phyloP scores from a whole-genome alignment of 257 asterid genomes.

The Plantago major region DNA sequence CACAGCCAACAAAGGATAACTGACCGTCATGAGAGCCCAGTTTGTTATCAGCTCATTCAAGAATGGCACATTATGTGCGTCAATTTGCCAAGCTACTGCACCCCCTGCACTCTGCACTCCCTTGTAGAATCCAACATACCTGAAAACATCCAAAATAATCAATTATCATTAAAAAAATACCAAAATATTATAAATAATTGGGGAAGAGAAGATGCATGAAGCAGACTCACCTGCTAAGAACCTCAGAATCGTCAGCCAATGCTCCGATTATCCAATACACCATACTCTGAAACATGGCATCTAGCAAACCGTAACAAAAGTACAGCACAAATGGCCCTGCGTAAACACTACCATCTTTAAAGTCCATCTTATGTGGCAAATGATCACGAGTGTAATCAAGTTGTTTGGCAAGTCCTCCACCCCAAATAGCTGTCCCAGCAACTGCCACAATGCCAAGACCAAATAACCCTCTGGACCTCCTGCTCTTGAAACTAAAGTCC shows the following conservation, averaged over 20 bases:
- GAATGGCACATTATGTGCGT: constrained; percentile 41
- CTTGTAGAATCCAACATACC: constrained; percentile 58
- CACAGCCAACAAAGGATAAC: constrained; percentile 50
- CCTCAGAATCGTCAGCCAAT: constrained; percentile 80
- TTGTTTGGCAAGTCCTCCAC: constrained; percentile 71
- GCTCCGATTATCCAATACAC: constrained; percentile 91
- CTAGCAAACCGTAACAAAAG: constrained; percentile 82
- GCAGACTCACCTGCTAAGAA: constrained; percentile 68
- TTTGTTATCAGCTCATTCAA: constrained; percentile 41
- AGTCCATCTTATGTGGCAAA: constrained; percentile 43
- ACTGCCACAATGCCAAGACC: constrained; percentile 51
- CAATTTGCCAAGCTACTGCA: constrained; percentile 69
- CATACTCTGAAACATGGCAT: constrained; percentile 94
- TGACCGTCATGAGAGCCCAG: constrained; percentile 51
- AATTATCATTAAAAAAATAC: not conserved
- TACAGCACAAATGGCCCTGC: constrained; percentile 86
- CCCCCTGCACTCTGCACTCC: constrained; percentile 79
- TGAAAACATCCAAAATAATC: constrained; percentile 11
- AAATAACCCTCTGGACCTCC: constrained; percentile 54
- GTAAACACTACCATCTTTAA: constrained; percentile 62
- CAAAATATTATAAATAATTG: not conserved
- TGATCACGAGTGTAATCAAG: constrained; percentile 40
- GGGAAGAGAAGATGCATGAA: not conserved
- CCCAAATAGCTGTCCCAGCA: constrained; percentile 69
- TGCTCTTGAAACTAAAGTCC: constrained; percentile 68